phyloP scores from a whole-genome alignment of 805 yeast genomes.

The Pichia occidentalis region DNA sequence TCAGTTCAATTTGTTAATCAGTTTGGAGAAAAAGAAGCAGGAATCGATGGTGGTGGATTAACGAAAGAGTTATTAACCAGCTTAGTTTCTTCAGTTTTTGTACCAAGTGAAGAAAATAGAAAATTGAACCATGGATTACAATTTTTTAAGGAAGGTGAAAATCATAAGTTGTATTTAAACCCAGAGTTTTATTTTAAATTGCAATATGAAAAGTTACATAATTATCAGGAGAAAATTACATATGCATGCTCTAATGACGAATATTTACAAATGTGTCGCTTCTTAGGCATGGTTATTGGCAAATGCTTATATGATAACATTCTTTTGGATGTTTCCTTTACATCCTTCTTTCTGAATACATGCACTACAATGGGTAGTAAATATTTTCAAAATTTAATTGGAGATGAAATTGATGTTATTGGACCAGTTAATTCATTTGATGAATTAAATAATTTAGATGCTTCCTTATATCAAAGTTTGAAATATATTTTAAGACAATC shows the following conservation, averaged over 20 bases:
- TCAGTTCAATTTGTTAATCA: constrained; percentile 64
- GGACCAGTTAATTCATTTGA: constrained; percentile 57
- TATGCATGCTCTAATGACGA: constrained; percentile 21
- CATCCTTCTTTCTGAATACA: constrained; percentile 75
- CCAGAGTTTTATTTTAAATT: constrained; percentile 36
- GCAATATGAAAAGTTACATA: constrained; percentile 23
- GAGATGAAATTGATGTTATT: constrained; percentile 14
- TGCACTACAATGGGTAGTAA: constrained; percentile 36
- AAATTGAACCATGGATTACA: constrained; percentile 21
- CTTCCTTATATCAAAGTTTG: constrained; percentile 56
- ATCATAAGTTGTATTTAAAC: constrained; percentile 70
- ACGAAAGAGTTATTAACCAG: constrained; percentile 85
- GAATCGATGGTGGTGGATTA: constrained; percentile 95
- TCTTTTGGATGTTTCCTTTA: constrained; percentile 74
- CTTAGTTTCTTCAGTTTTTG: constrained; percentile 63
- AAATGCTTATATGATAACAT: constrained; percentile 83
- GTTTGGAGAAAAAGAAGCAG: constrained; percentile 70
- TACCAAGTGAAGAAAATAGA: constrained; percentile 27
- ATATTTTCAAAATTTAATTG: constrained; percentile 15
- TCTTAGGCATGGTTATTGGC: constrained; percentile 80
- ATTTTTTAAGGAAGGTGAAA: constrained; percentile 37
- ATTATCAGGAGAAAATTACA: constrained; percentile 24
- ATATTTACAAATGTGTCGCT: constrained; percentile 36
- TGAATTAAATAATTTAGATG: constrained; percentile 69
- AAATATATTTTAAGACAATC: constrained; percentile 52